Evolutionary conservation across 78 protist genomes (phyloP).

Genomic region (Dictyostelium capitatum): DNA sequence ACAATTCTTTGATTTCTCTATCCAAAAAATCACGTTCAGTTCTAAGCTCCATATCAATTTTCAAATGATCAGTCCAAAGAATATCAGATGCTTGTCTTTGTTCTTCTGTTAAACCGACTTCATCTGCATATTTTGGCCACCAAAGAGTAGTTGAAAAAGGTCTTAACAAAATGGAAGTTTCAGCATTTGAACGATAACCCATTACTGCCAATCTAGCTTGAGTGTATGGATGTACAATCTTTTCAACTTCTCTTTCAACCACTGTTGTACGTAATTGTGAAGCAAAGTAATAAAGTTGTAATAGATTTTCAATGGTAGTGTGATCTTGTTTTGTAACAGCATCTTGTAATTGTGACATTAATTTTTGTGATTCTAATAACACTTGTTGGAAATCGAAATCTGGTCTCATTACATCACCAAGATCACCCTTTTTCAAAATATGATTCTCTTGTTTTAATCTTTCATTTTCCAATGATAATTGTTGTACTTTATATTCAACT

Average conservation of each 20-base stretch:
- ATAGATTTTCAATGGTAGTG: conserved; percentile 36
- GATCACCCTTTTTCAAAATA: conserved; percentile 59
- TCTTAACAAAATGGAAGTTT: conserved; percentile 31
- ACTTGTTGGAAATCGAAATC: conserved; percentile 63
- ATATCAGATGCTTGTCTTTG: conserved; percentile 70
- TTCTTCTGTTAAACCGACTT: conserved; percentile 57
- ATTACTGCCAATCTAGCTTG: conserved; percentile 68
- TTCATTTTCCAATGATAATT: conserved; percentile 61
- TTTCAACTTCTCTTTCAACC: conserved; percentile 71
- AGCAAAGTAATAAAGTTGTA: conserved; percentile 62
- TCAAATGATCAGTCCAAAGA: conserved; percentile 64
- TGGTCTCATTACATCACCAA: conserved; percentile 70
- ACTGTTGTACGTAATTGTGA: conserved; percentile 66
- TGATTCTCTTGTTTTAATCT: conserved; percentile 44
- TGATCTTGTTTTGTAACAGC: conserved; percentile 48
- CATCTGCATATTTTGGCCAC: conserved; percentile 74
- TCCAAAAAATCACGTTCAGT: conserved; percentile 55
- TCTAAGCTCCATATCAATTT: conserved; percentile 56
- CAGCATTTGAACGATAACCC: conserved; percentile 64
- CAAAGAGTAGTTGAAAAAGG: conserved; percentile 61
- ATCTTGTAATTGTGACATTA: conserved; percentile 43
- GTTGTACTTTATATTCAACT: conserved; percentile 46
- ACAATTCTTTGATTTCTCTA: conserved; percentile 62
- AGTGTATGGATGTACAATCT: conserved; percentile 75
- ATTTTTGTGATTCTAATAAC: not conserved